Base-by-base conservation (phyloP, 2,329 filamentous ascomycete species). In the Talaromyces sp. region DNA sequence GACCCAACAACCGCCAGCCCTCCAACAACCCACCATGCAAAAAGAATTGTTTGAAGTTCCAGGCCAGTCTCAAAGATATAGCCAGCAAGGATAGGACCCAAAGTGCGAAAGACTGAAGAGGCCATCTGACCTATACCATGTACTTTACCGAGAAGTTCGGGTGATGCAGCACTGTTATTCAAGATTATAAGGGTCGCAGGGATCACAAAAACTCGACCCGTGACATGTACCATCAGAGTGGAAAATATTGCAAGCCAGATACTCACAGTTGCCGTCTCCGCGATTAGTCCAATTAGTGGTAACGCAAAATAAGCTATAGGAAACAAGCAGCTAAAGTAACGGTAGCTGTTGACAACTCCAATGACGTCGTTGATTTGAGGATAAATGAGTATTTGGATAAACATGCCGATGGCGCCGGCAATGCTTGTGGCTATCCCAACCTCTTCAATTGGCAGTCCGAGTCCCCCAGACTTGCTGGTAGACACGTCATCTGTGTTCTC, bases 351-450 rank as follows among this genome's bases (percentile, higher is more conserved):
- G 68, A 91, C 80, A 9, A 89, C 89, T 39, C 90, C 91, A 13
- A 91, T 84, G 3, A 85, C 84, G 8, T 83, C 81, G 58, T 90
- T 91, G 45, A 92, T 81, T 27, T 80, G 78, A 1, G 90, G 90
- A 73, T 93, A 93, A 47, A 92, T 81, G 58, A 89, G 83, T 64
- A 91, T 83, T 73, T 92, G 89, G 65, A 94, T 82, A 1, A 82
- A 75, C 69, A 95, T 91, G 58, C 91, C 91, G 50, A 93, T 87
- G 41, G 86, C 79, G 37, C 91, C 91, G 8, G 94, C 82, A 59
- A 90, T 88, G 3, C 90, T 87, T 82, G 93, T 92, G 5, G 90
- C 89, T 52, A 90, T 80, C 24, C 91, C 91, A 35, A 94, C 89
- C 5, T 86, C 86, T 13, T 85, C 83, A 0, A 91, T 88, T 3